Evolutionary conservation across 352 stramenopile species (phyloP), one percentile per base, ranked within the genome.

Genomic region (Phytophthora syringae): DNA sequence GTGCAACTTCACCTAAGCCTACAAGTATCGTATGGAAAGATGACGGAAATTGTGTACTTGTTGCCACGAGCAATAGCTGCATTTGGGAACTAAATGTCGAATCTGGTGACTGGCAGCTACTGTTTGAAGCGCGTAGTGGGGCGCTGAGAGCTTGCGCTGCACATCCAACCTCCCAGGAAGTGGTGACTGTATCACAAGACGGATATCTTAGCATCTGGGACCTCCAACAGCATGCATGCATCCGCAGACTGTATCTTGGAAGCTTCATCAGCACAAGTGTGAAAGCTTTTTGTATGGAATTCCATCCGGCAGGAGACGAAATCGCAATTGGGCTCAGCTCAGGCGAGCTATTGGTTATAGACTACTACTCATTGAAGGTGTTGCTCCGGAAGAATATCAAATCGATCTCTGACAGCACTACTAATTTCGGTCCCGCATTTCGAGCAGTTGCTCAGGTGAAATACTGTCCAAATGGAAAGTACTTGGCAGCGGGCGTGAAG

Each of bases 1-100:
- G 37, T 44, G 18, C 53, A 45, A 9, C 48, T 39, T 18, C 22
- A 2, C 65, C 77, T n/a, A 88, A 82, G 36, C 77, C 79, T 0
- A 89, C 75, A 6, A 90, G 80, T 56, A 52, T 92, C 0, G 58
- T 72, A 12, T 88, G 79, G 80, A 84, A 77, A 49, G 76, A 84
- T 5, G 82, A 92, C 42, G 76, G 80, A 7, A 80, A 76, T 20
- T 52, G 44, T 12, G 59, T 88, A 5, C 57, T 89, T 32, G 79
- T 90, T 18, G 72, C 77, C 4, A 75, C 83, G 13, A 89, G 67
- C 51, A 77, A 66, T n/a, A 90, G 84, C 36, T 86, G 74, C 24
- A 71, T 92, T 52, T 92, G 80, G 80, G 84, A 92, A 30, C 76
- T 86, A 10, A 72, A 84, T 34, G 51, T 84, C 42, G 40, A 34